Percentiles rank a stretch among this genome's conserved stretches.
phyloP scores from a whole-genome alignment of 2,329 filamentous ascomycete genomes.

The Chrysosporium keratinophilum region DNA sequence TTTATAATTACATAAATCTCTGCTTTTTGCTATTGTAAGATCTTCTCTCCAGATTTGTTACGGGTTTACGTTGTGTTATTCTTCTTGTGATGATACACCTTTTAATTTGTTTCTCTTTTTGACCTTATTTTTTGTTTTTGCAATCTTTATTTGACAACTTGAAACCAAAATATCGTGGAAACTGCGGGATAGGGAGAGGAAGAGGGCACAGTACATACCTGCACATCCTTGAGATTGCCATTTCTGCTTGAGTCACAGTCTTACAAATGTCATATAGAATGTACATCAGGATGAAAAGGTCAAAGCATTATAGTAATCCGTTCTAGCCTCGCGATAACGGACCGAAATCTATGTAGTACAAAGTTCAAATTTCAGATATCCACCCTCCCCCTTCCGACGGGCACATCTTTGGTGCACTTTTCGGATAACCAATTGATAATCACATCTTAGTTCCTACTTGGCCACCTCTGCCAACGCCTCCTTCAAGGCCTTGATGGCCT shows the following conservation, averaged over 20 bases:
- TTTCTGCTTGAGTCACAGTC: too few relatives aligned
- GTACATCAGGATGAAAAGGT: background rate
- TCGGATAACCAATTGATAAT: background rate
- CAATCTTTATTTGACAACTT: background rate
- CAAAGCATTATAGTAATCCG: background rate
- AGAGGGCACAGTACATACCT: too few relatives aligned
- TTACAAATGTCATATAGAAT: too few relatives aligned
- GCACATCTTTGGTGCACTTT: background rate
- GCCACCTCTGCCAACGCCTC: conserved; percentile 65
- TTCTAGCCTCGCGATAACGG: background rate
- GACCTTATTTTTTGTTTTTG: background rate
- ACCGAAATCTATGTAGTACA: conserved; percentile 1
- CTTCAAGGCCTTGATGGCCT: conserved; percentile 68
- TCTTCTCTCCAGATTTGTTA: background rate
- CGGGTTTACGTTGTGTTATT: background rate
- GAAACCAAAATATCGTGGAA: too few relatives aligned
- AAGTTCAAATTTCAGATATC: background rate
- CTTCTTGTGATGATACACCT: conserved; percentile 1
- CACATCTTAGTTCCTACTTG: conserved; percentile 37
- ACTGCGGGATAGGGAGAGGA: too few relatives aligned
- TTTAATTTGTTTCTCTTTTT: background rate
- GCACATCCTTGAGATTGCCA: too few relatives aligned
- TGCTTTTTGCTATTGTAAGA: background rate
- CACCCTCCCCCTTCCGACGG: background rate
- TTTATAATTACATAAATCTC: background rate